phyloP scores from a whole-genome alignment of 495 filamentous ascomycete genomes.

The Mytilinidion resinicola region DNA sequence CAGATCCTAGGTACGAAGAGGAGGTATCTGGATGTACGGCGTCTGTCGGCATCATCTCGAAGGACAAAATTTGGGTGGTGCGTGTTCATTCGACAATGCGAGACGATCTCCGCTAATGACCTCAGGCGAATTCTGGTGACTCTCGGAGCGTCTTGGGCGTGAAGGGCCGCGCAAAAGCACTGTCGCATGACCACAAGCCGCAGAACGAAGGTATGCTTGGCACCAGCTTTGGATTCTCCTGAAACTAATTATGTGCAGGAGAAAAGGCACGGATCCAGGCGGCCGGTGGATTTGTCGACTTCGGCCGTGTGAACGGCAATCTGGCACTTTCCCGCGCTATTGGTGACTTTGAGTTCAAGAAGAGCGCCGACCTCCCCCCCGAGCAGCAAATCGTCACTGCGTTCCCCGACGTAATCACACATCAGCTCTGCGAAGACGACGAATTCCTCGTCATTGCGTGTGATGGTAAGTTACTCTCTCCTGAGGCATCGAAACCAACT shows the following conservation, averaged over 20 bases:
- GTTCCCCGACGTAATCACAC: constrained; percentile 84
- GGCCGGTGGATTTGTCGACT: constrained; percentile 96
- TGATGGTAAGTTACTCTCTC: constrained; percentile 62
- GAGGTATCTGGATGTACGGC: constrained; percentile 98
- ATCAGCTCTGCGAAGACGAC: constrained; percentile 86
- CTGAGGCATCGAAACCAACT: constrained; percentile 23
- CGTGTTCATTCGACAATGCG: constrained; percentile 33
- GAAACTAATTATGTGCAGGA: constrained; percentile 45
- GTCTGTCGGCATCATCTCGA: constrained; percentile 78
- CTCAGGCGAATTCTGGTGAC: constrained; percentile 93
- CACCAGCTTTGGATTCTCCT: neutral
- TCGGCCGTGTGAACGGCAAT: constrained; percentile 96
- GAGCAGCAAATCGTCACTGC: constrained; percentile 98
- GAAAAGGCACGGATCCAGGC: constrained; percentile 95
- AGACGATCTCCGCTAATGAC: constrained; percentile 20
- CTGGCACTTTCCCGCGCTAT: constrained; percentile 96
- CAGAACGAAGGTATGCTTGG: constrained; percentile 78
- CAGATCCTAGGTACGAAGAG: constrained; percentile 93
- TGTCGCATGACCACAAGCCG: constrained; percentile 97
- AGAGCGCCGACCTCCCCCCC: constrained; percentile 89
- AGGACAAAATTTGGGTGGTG: constrained; percentile 93
- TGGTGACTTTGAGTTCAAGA: constrained; percentile 99
- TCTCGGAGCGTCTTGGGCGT: constrained; percentile 90
- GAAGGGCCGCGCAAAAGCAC: constrained; percentile 91
- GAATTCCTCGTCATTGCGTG: constrained; percentile 96